phyloP scores from a whole-genome alignment of 257 asterid genomes.

The Primulina huaijiensis region DNA sequence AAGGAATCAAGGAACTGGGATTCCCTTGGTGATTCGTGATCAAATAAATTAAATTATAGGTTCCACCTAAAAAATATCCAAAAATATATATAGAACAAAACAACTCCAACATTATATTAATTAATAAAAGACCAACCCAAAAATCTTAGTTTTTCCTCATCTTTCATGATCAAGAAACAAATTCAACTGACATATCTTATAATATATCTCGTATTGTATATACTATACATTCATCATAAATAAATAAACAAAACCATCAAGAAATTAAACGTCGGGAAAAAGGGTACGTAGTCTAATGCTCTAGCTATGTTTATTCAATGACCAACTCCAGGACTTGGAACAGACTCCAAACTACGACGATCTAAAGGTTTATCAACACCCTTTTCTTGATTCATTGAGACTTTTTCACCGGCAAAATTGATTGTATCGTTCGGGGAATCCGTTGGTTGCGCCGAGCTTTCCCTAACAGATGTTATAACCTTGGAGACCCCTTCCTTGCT shows the following conservation, averaged over 20 bases:
- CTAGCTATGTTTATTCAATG: slow-evolving; percentile 8
- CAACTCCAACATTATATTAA: too few species aligned
- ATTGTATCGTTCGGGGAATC: background rate
- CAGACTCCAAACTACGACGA: slow-evolving; percentile 25
- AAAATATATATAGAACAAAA: too few species aligned
- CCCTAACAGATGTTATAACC: background rate
- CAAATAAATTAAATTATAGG: too few species aligned
- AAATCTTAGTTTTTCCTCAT: too few species aligned
- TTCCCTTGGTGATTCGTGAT: too few species aligned
- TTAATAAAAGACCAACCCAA: too few species aligned
- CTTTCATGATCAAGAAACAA: too few species aligned
- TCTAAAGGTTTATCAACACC: background rate
- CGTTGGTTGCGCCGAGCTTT: background rate
- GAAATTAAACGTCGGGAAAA: background rate
- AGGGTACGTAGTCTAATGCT: background rate
- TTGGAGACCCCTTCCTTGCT: background rate
- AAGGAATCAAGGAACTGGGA: too few species aligned
- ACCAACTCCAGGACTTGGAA: slow-evolving; percentile 38
- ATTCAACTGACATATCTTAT: too few species aligned
- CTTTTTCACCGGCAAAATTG: background rate
- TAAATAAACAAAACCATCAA: background rate
- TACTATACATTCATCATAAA: too few species aligned
- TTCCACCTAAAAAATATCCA: too few species aligned
- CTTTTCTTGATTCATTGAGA: background rate
- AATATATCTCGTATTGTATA: too few species aligned